Conservation (phyloP, 2,329 filamentous ascomycete genomes). For the Metarhizium robertsii region DNA sequence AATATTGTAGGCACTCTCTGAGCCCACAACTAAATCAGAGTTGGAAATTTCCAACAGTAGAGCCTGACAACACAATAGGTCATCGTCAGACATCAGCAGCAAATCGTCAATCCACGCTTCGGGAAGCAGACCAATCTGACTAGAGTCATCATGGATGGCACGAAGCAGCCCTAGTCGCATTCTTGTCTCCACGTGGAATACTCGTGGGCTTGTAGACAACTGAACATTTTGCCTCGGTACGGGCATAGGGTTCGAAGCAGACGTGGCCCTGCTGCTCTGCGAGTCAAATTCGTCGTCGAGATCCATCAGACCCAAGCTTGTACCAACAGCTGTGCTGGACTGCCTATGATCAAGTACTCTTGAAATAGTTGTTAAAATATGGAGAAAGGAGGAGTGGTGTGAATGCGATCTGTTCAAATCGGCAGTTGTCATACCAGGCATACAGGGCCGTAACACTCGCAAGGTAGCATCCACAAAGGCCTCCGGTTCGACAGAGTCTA, state of each 20-base stretch:
- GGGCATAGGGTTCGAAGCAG: constrained; percentile 24
- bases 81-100: constrained; percentile 38
- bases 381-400: constrained; percentile 31
- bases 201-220: constrained; percentile 29
- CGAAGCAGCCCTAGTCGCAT: constrained; percentile 37
- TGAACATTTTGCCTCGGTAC: constrained; percentile 37
- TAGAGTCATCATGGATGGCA: constrained; percentile 30
- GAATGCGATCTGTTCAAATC: constrained; percentile 28
- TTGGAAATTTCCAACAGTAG: constrained; percentile 43
- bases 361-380: constrained; percentile 32
- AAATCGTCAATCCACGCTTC: constrained; percentile 40
- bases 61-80: constrained; percentile 41
- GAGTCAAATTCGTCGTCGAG: constrained; percentile 57
- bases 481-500: constrained; percentile 35
- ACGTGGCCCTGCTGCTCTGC: constrained; percentile 40
- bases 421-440: constrained; percentile 33
- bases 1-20: constrained; percentile 36
- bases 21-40: constrained; percentile 41
- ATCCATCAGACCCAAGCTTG: constrained; percentile 51
- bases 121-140: constrained; percentile 40
- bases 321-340: constrained; percentile 16
- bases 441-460: constrained; percentile 31
- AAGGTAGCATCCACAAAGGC: constrained; percentile 38
- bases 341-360: constrained; percentile 13
- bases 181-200: constrained; percentile 39